phyloP scores from a whole-genome alignment of 768 basidiomycete genomes.

The Steccherinum ochraceum region DNA sequence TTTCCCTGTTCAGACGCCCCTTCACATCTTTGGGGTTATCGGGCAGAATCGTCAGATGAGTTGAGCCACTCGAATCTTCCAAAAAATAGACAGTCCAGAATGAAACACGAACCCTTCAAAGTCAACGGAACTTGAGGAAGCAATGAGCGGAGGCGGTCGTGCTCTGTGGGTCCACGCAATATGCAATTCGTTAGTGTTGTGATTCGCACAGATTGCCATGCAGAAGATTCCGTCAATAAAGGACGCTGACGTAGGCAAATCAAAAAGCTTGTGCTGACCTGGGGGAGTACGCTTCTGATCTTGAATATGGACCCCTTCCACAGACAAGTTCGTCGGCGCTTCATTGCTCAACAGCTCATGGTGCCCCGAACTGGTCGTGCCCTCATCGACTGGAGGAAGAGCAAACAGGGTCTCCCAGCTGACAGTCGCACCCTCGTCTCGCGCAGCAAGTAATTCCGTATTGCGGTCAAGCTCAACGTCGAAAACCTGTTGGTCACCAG shows the following conservation, averaged over 20 bases:
- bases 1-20: slow-evolving; percentile 18
- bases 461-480: slow-evolving; percentile 43
- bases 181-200: background rate
- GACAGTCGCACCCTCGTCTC: slow-evolving; percentile 6
- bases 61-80: too few relatives aligned
- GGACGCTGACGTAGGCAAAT: too few relatives aligned
- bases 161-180: slow-evolving; percentile 19
- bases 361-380: too few relatives aligned
- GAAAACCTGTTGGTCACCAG: slow-evolving; percentile 45
- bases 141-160: slow-evolving; percentile 28
- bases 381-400: slow-evolving; percentile 2
- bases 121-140: slow-evolving; percentile 40
- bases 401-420: slow-evolving; percentile 10
- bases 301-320: background rate
- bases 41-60: slow-evolving; percentile 1
- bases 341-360: background rate
- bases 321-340: background rate
- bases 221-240: too few relatives aligned
- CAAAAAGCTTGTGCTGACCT: too few relatives aligned
- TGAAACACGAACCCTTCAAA: slow-evolving; percentile 26
- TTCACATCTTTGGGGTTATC: slow-evolving; percentile 28
- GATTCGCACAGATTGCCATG: too few relatives aligned
- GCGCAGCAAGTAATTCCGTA: slow-evolving; percentile 30
- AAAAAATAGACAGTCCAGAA: background rate
- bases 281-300: background rate